phyloP scores from a whole-genome alignment of 352 stramenopile genomes.

The Albugo laibachii region DNA sequence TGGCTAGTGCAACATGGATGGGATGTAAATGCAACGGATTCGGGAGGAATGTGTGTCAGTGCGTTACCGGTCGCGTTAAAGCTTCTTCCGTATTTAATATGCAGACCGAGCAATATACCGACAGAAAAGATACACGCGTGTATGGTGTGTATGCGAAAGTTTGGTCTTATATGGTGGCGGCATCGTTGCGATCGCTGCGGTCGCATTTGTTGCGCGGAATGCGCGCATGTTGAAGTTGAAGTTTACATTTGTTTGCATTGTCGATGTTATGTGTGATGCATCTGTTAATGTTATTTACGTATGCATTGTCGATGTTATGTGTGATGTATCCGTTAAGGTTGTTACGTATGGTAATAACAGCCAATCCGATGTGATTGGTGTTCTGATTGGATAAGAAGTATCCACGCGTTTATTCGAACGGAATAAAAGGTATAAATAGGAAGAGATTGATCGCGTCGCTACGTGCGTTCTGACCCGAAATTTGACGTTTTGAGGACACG shows the following conservation, averaged over 20 bases:
- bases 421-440: no score
- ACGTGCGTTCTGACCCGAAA: no score
- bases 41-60: slow-evolving; percentile 29
- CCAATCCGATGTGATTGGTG: no score
- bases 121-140: slow-evolving; percentile 30
- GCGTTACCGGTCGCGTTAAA: slow-evolving; percentile 24
- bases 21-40: slow-evolving; percentile 50
- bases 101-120: slow-evolving; percentile 40
- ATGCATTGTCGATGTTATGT: slow-evolving; percentile 42
- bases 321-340: no score
- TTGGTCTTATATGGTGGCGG: slow-evolving; percentile 50
- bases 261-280: slow-evolving; percentile 21
- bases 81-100: slow-evolving; percentile 30
- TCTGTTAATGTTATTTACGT: no score
- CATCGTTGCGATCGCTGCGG: slow-evolving; percentile 53
- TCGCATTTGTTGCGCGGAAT: slow-evolving; percentile 60
- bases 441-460: no score
- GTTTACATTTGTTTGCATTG: slow-evolving; percentile 59
- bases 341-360: no score
- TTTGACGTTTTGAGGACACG: no score
- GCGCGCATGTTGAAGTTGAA: slow-evolving; percentile 32
- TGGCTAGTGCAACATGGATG: slow-evolving; percentile 39
- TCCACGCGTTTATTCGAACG: no score
- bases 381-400: no score
- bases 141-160: slow-evolving; percentile 55